Conservation (phyloP, 2,329 filamentous ascomycete species). For the Teratosphaeria pseudoeucalypti region DNA sequence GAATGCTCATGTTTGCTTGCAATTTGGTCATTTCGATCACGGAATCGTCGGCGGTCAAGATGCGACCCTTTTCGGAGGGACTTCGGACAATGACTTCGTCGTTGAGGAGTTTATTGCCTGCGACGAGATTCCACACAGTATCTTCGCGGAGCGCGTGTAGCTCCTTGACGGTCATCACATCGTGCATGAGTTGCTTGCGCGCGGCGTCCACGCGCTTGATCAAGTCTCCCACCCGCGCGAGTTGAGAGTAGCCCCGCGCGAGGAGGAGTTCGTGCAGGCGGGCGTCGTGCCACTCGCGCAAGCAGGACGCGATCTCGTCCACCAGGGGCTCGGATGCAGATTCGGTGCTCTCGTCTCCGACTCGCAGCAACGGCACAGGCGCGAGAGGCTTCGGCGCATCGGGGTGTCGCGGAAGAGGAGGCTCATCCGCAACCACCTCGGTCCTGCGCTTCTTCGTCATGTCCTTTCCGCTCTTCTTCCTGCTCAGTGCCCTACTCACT, state of each 20-base stretch:
- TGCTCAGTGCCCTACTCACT: conserved; percentile 21
- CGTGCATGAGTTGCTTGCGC: conserved; percentile 82
- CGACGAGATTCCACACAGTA: conserved; percentile 91
- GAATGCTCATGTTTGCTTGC: conserved; percentile 90
- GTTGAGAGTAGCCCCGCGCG: conserved; percentile 64
- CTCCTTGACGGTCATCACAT: conserved; percentile 81
- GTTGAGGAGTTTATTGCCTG: conserved; percentile 85
- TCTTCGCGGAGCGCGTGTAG: conserved; percentile 70
- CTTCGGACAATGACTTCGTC: conserved; percentile 93
- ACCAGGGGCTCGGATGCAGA: conserved; percentile 83
- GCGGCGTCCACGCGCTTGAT: conserved; percentile 76
- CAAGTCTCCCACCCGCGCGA: conserved; percentile 72
- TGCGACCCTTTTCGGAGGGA: conserved; percentile 68
- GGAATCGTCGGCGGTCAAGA: conserved; percentile 86
- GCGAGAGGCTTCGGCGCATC: conserved; percentile 69
- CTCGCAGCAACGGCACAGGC: conserved; percentile 92
- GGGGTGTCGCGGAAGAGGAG: conserved; percentile 46
- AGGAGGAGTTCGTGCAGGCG: conserved; percentile 88
- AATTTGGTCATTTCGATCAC: conserved; percentile 82
- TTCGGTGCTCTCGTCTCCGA: conserved; percentile 91
- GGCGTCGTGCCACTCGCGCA: conserved; percentile 97
- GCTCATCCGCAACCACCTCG: conserved; percentile 13
- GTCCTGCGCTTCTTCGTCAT: conserved; percentile 12
- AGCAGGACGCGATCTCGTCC: conserved; percentile 92
- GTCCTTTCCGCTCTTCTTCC: conserved; percentile 16